Evolutionary conservation across 345 rosid genomes (phyloP).

Genomic region (Syzygium aromaticum): DNA sequence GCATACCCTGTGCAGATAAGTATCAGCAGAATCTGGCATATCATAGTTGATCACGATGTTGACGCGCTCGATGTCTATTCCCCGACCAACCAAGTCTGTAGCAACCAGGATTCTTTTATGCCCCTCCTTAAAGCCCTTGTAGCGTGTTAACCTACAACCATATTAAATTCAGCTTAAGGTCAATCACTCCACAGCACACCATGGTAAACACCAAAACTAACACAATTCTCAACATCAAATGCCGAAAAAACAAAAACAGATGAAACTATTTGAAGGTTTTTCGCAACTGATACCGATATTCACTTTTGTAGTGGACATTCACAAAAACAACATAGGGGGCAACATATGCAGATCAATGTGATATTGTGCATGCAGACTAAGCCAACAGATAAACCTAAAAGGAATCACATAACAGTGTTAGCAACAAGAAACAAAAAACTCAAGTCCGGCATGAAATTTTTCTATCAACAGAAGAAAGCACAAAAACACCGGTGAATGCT

Average conservation of each 20-base stretch:
- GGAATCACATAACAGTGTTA: background rate
- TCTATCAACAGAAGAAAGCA: background rate
- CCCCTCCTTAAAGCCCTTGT: slow-evolving; percentile 98
- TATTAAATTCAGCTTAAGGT: background rate
- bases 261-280: background rate
- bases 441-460: background rate
- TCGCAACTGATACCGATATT: background rate
- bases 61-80: slow-evolving; percentile 96
- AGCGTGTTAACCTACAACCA: slow-evolving; percentile 70
- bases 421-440: background rate
- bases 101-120: slow-evolving; percentile 97
- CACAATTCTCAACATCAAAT: background rate
- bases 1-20: slow-evolving; percentile 88
- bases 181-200: background rate
- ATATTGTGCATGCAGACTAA: background rate
- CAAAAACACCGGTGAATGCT: background rate
- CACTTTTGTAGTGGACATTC: background rate
- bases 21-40: slow-evolving; percentile 99
- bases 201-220: background rate
- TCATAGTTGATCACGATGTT: slow-evolving; percentile 98
- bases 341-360: background rate
- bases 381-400: background rate
- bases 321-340: background rate
- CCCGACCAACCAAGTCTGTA: slow-evolving; percentile 95
- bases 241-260: background rate